phyloP scores from a whole-genome alignment of 495 filamentous ascomycete species.

The Saxophila tyrrhenica region DNA sequence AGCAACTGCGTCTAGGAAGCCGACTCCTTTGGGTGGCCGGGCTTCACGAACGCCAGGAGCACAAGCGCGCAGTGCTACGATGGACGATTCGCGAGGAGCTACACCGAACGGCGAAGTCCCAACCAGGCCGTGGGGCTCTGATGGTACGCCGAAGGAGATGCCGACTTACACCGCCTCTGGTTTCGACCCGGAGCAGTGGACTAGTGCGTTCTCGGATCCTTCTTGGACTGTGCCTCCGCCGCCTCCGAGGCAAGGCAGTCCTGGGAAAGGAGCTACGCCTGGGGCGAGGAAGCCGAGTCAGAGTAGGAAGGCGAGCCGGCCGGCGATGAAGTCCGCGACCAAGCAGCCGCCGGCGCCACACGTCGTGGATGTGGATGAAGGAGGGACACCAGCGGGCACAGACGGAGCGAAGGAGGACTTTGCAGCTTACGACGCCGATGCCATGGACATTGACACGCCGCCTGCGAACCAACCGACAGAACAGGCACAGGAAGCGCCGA shows the following conservation, averaged over 20 bases:
- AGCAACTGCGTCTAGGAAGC: slow-evolving; percentile 8
- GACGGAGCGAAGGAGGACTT: neutral
- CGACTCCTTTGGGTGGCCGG: neutral
- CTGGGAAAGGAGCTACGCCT: slow-evolving; percentile 7
- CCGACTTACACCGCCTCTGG: slow-evolving; percentile 23
- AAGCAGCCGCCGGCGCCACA: neutral
- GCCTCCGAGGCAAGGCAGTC: slow-evolving; percentile 10
- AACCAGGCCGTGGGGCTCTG: neutral
- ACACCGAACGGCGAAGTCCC: neutral
- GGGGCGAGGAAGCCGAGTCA: slow-evolving; percentile 7
- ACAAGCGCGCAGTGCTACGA: neutral
- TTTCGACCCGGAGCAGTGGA: slow-evolving; percentile 59
- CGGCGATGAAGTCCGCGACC: neutral
- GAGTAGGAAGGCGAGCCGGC: slow-evolving; percentile 11
- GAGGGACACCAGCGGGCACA: slow-evolving; percentile 1
- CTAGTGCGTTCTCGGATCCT: slow-evolving; percentile 48
- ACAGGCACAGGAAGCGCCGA: slow-evolving; percentile 2
- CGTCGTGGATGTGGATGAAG: slow-evolving; percentile 11
- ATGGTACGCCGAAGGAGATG: neutral
- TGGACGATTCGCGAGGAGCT: neutral
- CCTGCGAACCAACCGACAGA: neutral
- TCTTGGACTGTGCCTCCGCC: slow-evolving; percentile 35
- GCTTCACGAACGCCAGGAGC: neutral
- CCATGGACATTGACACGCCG: slow-evolving; percentile 33
- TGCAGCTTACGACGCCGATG: slow-evolving; percentile 20